Percentiles rank a stretch among this genome's conserved stretches.
phyloP scores from a whole-genome alignment of 2,329 filamentous ascomycete genomes.

The Curvularia hawaiiensis region DNA sequence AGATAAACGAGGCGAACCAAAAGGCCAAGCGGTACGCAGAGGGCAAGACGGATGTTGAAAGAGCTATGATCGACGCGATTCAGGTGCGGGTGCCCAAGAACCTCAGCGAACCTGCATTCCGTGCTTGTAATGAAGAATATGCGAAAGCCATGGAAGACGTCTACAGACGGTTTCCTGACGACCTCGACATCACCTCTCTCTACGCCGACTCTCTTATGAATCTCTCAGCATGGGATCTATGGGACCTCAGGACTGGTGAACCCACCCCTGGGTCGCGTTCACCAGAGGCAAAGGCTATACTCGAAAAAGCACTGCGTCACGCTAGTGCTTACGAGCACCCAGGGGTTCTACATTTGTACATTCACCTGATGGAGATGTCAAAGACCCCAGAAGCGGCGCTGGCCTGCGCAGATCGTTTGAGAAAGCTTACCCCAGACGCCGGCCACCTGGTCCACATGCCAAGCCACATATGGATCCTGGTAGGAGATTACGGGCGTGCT shows the following conservation, averaged over 20 bases:
- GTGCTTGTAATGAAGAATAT: slow-evolving; percentile 64
- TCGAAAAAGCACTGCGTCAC: slow-evolving; percentile 63
- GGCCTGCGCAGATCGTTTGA: slow-evolving; percentile 64
- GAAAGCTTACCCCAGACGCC: slow-evolving; percentile 69
- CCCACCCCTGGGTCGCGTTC: slow-evolving; percentile 62
- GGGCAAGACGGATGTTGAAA: slow-evolving; percentile 59
- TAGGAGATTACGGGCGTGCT: slow-evolving; percentile 71
- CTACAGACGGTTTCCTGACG: slow-evolving; percentile 58
- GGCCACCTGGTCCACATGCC: slow-evolving; percentile 80
- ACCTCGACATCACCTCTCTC: slow-evolving; percentile 67
- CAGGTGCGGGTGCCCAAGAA: slow-evolving; percentile 50
- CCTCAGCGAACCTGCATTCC: slow-evolving; percentile 50
- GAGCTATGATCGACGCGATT: slow-evolving; percentile 67
- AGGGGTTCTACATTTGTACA: slow-evolving; percentile 75
- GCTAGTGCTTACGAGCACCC: slow-evolving; percentile 63
- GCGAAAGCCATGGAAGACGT: slow-evolving; percentile 65
- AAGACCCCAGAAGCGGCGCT: slow-evolving; percentile 66
- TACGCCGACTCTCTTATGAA: slow-evolving; percentile 71
- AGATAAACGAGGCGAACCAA: slow-evolving; percentile 54
- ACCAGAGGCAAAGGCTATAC: slow-evolving; percentile 61
- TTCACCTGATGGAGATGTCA: slow-evolving; percentile 81
- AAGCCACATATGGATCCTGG: slow-evolving; percentile 74
- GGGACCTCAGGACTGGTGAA: slow-evolving; percentile 64
- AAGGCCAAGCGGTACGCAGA: slow-evolving; percentile 51
- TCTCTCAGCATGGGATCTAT: slow-evolving; percentile 67